phyloP scores from a whole-genome alignment of 1,139 yeast species.

The Diutina scorzettiae region DNA sequence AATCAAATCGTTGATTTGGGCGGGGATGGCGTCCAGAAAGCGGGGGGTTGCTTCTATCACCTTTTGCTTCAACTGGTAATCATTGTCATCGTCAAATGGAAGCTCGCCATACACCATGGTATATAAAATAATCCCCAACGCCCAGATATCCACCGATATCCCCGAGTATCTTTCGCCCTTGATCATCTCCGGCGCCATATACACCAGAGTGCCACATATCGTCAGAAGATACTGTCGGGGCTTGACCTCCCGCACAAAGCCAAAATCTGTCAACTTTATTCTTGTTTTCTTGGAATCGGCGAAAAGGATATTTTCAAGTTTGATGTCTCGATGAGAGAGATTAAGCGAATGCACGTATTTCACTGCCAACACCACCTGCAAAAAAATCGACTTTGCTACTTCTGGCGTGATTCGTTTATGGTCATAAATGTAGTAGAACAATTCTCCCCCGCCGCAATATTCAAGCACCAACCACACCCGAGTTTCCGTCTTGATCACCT shows the following conservation, averaged over 20 bases:
- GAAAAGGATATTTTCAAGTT: constrained; percentile 71
- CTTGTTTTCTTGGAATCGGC: constrained; percentile 47
- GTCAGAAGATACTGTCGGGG: constrained; percentile 57
- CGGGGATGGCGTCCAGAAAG: constrained; percentile 33
- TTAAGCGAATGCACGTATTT: constrained; percentile 73
- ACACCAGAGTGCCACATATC: constrained; percentile 87
- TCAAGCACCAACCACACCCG: constrained; percentile 83
- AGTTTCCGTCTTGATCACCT: constrained; percentile 69
- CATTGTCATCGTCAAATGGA: constrained; percentile 88
- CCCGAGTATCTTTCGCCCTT: constrained; percentile 65
- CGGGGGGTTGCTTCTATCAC: constrained; percentile 59
- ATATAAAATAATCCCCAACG: constrained; percentile 75
- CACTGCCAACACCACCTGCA: constrained; percentile 75
- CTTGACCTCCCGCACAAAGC: constrained; percentile 74
- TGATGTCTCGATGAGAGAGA: constrained; percentile 83
- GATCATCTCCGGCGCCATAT: constrained; percentile 92
- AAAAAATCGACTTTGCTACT: constrained; percentile 35
- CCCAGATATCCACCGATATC: constrained; percentile 80
- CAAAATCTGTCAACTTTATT: constrained; percentile 82
- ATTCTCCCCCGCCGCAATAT: constrained; percentile 82
- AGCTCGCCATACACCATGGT: constrained; percentile 77
- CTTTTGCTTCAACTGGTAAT: constrained; percentile 43
- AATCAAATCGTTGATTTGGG: constrained; percentile 39
- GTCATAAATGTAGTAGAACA: constrained; percentile 61
- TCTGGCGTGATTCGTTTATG: constrained; percentile 39